Conservation (phyloP, 2,329 filamentous ascomycete species). For the Leptographium lundbergii region DNA sequence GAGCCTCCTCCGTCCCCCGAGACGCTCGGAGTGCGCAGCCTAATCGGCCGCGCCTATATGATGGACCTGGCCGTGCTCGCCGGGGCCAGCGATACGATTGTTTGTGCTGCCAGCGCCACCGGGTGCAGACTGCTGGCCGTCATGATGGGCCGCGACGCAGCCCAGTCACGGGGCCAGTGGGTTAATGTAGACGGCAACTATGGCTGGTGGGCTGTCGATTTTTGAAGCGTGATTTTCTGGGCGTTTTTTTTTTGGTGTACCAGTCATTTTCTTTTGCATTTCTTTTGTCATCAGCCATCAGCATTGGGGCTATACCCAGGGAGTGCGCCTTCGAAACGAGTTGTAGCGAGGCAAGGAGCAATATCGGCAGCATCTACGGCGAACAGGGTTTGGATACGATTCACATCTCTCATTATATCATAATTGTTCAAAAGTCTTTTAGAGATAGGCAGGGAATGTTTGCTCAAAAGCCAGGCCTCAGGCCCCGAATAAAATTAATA, state of each 20-base stretch:
- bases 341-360: background rate
- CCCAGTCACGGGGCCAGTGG: constrained; percentile 50
- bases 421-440: background rate
- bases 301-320: background rate
- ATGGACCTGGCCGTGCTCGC: constrained; percentile 68
- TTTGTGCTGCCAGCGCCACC: constrained; percentile 64
- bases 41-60: constrained; percentile 70
- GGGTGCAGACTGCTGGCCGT: constrained; percentile 66
- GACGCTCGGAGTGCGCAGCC: constrained; percentile 55
- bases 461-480: background rate
- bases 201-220: constrained; percentile 33
- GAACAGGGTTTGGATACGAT: background rate
- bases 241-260: background rate
- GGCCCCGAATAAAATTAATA: background rate
- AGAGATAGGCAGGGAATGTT: background rate
- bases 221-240: background rate
- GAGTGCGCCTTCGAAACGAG: background rate
- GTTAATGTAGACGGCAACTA: constrained; percentile 66
- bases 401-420: background rate
- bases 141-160: constrained; percentile 75
- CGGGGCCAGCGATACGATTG: constrained; percentile 52
- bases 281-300: background rate
- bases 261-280: background rate
- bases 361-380: background rate
- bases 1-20: constrained; percentile 26